Percentiles rank a stretch among this genome's conserved stretches.
Evolutionary conservation across 2,329 filamentous ascomycete species (phyloP).

Genomic region (Lachnellula occidentalis): DNA sequence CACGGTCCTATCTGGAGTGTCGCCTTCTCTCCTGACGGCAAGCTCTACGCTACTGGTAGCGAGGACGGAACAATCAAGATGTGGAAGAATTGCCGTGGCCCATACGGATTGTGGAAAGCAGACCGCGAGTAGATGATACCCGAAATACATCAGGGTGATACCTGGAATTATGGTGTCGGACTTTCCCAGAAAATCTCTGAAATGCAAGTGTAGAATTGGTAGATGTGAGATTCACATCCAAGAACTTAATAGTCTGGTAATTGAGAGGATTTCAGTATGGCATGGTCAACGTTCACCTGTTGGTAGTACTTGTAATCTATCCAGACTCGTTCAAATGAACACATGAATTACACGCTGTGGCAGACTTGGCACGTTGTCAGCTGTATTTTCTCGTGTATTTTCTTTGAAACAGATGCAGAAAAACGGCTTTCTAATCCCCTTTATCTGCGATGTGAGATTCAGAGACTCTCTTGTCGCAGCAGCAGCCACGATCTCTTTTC

Average conservation of each 20-base stretch:
- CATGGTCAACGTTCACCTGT: too few relatives aligned
- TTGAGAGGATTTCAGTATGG: background rate
- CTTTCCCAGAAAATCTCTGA: background rate
- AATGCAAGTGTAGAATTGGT: background rate
- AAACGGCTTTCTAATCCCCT: background rate
- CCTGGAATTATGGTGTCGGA: conserved; percentile 7
- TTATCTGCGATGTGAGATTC: background rate
- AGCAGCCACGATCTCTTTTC: background rate
- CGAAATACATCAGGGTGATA: conserved; percentile 1
- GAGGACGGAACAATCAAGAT: conserved; percentile 98
- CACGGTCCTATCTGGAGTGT: conserved; percentile 97
- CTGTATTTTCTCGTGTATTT: too few relatives aligned
- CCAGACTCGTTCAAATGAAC: too few relatives aligned
- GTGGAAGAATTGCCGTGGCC: conserved; percentile 65
- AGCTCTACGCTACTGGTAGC: conserved; percentile 91
- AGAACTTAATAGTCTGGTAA: background rate
- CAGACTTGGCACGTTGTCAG: too few relatives aligned
- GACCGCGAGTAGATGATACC: conserved; percentile 17
- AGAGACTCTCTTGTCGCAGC: background rate
- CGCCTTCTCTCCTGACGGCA: conserved; percentile 90
- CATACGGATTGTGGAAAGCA: conserved; percentile 54
- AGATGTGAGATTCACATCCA: conserved; percentile 9
- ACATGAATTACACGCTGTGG: too few relatives aligned
- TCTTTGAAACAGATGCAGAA: background rate
- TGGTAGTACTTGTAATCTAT: too few relatives aligned